Base-by-base conservation (phyloP, 2,329 filamentous ascomycete species). In the Nigrospora oryzae region DNA sequence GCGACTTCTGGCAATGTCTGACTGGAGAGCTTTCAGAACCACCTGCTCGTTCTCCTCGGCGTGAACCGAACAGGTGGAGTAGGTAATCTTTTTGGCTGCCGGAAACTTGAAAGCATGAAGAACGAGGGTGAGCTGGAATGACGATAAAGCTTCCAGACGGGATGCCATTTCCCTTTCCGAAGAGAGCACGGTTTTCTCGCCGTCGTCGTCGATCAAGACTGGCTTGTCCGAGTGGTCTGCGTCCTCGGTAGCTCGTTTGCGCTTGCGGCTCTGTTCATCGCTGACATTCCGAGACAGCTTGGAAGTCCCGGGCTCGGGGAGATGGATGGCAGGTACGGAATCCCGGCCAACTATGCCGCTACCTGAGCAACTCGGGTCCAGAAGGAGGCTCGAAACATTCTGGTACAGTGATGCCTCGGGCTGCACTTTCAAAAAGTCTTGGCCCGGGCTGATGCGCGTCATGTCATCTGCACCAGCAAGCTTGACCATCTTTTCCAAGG, bases 281-380 rank as follows among this genome's bases (percentile, higher is more conserved):
- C n/a, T 38, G n/a, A 67, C 60, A 52, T 74, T 71, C 48, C 70
- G 70, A n/a, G 35, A 23, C 3, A 58, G 49, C 38, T 56, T 55
- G 13, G 53, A 17, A 23, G 55, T 54, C 2, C 61, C 54, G 14
- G 56, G 50, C 33, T 66, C 60, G 2, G 72, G 73, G 28, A 95
- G 69, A 49, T 83, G 73, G 36, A 93, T 63, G 51, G 77, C 66
- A 5, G 88, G 81, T 61, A 83, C 78, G 38, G 89, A 86, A 54
- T 96, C 89, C 16, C 93, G 78, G 3, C 90, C 88, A 19, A 96
- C 81, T 45, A 98, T 98, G 1, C 93, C 93, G 59, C 89, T 96
- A 0, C 93, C 93, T 1, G 90, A 96, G 61, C 93, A 98, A 60
- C 89, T 95, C 0, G 93, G 93, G 60, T 98, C 93, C 2, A 98